Percentiles rank a stretch among this genome's conserved stretches.
Conservation (phyloP, 2,329 filamentous ascomycete genomes). For the Hirsutella rhossiliensis region DNA sequence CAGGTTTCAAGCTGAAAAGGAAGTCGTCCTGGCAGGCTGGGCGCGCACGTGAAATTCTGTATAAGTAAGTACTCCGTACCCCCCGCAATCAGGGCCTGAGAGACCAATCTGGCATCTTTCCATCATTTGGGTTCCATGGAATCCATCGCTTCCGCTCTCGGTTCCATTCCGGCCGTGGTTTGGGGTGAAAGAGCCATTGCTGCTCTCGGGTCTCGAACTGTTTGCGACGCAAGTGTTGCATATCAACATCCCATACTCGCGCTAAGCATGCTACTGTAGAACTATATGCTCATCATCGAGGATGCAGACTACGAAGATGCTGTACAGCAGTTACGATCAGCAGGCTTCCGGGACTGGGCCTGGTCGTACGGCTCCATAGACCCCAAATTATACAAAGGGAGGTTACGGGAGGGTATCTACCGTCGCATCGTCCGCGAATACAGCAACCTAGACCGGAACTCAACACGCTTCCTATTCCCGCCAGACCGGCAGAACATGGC, state of each 20-base stretch:
- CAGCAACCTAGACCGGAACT: conserved; percentile 1
- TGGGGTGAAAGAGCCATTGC: conserved; percentile 1
- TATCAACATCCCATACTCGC: neutral
- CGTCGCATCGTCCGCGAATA: neutral
- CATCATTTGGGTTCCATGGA: conserved; percentile 2
- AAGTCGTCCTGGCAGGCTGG: too few species aligned
- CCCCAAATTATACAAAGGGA: neutral
- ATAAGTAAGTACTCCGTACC: too few species aligned
- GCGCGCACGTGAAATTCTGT: too few species aligned
- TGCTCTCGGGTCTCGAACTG: conserved; percentile 1
- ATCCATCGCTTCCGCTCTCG: conserved; percentile 1
- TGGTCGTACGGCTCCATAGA: conserved; percentile 1
- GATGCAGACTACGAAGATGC: neutral
- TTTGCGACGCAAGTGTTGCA: neutral
- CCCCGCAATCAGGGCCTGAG: too few species aligned
- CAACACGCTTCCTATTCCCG: conserved; percentile 1
- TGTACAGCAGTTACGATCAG: conserved; percentile 1
- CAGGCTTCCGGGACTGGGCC: neutral
- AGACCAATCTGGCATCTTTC: too few species aligned
- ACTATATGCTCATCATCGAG: conserved; percentile 1
- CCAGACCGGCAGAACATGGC: neutral
- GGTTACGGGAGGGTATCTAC: neutral
- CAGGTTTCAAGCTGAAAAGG: too few species aligned
- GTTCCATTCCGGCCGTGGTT: neutral
- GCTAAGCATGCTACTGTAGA: neutral